Evolutionary conservation across 2,329 filamentous ascomycete species (phyloP), one percentile per base, ranked within the genome.

Genomic region (Arthrocladium fulminans): DNA sequence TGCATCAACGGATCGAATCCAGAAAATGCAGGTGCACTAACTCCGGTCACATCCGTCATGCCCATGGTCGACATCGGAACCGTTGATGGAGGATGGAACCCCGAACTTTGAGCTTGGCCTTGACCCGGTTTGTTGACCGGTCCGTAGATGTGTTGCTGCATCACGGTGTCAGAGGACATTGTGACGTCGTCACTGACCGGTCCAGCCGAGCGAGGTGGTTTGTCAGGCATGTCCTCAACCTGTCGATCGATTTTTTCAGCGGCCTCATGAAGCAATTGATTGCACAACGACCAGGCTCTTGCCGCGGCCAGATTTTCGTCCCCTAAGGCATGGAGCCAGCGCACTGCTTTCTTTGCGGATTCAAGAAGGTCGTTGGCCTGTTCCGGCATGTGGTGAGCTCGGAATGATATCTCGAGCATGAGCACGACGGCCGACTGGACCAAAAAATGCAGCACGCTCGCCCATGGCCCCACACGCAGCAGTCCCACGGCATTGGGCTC

Each of bases 401-500:
- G 65, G 42, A 71, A 71, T 10, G 68, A 66, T 4, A 72, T 58
- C 54, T 72, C 69, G 17, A 71, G 63, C 44, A 72, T 64, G 23
- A 72, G 59, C 13, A 72, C 64, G 2, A 66, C 69, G 2, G 63
- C 59, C 1, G 68, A 60, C 54, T 72, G 69, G 61, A 72, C 70
- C 17, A 72, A 57, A 44, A 66, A 69, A 49, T 72, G 68, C 34
- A 72, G 59, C 20, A 70, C 61, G 51, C 63, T 66, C 67, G 68
- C 72, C 69, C 69, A 72, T 13, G 67, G 67, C 8, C 63, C 62
- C 3, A 69, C 56, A 17, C 62, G 56, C 37, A 69, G 66, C 12
- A 72, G 59, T 15, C 64, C 63, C 12, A 64, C 54, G 2, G 65
- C 61, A 45, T 69, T 64, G 1, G 68, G 67, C 27, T 63, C 57